These are phyloP conservation scores for Cyamopsis tetragonoloba DNA, from an alignment of 306 rosid genomes.

Conservation along the genomic window DNA sequence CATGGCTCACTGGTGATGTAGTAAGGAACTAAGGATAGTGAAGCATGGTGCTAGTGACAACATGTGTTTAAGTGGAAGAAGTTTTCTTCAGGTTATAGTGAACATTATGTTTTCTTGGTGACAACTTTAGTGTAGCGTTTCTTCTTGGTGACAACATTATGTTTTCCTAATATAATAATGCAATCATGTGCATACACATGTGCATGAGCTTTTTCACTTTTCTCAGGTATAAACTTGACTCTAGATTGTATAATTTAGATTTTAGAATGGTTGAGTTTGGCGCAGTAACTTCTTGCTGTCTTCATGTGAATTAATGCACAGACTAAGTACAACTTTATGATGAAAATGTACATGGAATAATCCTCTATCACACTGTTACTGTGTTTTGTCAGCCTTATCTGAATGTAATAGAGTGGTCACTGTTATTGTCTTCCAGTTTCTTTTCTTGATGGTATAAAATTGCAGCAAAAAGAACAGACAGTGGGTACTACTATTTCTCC, in stretches of 20 bases:
- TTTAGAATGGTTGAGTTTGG: not conserved
- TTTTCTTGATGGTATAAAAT: conserved; percentile 3
- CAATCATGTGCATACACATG: not conserved
- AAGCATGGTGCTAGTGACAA: too few relatives aligned
- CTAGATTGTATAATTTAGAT: not conserved
- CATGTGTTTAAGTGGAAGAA: too few relatives aligned
- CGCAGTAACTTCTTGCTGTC: not conserved
- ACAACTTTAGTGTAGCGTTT: not conserved
- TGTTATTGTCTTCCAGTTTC: conserved; percentile 1
- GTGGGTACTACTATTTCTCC: not conserved
- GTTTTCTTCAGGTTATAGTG: too few relatives aligned
- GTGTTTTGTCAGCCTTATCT: conserved; percentile 24
- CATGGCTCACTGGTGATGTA: too few relatives aligned
- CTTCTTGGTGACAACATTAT: not conserved
- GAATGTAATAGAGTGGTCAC: conserved; percentile 3
- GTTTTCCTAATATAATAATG: not conserved
- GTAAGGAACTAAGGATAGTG: too few relatives aligned
- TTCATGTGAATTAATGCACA: not conserved
- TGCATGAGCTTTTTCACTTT: not conserved
- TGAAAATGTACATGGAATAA: not conserved
- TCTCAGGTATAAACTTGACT: not conserved
- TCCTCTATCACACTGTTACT: too few relatives aligned
- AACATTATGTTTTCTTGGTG: too few relatives aligned
- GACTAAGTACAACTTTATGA: conserved; percentile 1
- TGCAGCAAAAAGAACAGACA: not conserved